Conservation (phyloP, 1,139 yeast genomes). For the Yamadazyma membranifaciens region DNA sequence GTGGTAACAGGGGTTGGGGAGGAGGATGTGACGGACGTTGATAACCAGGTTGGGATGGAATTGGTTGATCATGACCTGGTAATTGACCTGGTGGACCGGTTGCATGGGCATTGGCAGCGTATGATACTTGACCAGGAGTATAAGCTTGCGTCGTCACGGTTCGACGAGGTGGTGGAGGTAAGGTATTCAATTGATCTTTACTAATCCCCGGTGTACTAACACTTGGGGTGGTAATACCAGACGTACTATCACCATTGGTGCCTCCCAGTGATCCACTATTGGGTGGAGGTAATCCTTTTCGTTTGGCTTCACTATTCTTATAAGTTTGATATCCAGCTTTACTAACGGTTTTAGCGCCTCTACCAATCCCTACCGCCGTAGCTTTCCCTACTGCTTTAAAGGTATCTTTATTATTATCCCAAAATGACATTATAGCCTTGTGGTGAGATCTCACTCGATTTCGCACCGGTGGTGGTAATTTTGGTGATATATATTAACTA, state of each 20-base stretch:
- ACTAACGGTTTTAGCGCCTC: constrained; percentile 45
- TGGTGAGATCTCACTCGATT: too few relatives aligned
- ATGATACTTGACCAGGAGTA: constrained; percentile 3
- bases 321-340: constrained; percentile 52
- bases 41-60: constrained; percentile 1
- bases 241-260: constrained; percentile 1
- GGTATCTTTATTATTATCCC: constrained; percentile 53
- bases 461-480: too few relatives aligned
- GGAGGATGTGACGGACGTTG: neutral
- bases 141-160: constrained; percentile 6
- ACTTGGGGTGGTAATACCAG: constrained; percentile 6
- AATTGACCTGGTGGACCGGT: neutral
- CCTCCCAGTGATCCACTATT: neutral
- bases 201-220: constrained; percentile 7
- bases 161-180: constrained; percentile 42
- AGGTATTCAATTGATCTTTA: constrained; percentile 24
- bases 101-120: neutral
- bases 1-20: neutral
- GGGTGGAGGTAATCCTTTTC: constrained; percentile 18
- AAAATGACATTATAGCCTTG: constrained; percentile 36
- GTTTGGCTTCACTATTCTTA: constrained; percentile 35
- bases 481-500: too few relatives aligned
- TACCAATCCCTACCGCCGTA: constrained; percentile 49
- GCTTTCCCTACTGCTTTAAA: constrained; percentile 48
- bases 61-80: constrained; percentile 1